phyloP scores from a whole-genome alignment of 2,329 filamentous ascomycete genomes.

The Phialophora macrospora region DNA sequence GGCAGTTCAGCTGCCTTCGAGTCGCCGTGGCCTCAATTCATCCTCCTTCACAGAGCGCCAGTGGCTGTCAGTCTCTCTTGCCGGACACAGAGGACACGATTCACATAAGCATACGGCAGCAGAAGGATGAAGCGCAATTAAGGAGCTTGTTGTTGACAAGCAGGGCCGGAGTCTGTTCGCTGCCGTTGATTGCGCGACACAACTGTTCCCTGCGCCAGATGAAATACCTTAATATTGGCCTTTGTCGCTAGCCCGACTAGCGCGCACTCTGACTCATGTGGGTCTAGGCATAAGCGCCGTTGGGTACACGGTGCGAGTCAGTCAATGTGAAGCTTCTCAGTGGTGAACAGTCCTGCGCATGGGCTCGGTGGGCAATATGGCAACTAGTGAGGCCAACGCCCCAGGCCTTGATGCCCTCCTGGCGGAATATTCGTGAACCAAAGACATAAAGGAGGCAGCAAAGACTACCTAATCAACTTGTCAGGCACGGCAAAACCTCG shows the following conservation, averaged over 20 bases:
- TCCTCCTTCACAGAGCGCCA: conserved; percentile 10
- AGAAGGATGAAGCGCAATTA: neutral
- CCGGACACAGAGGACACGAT: neutral
- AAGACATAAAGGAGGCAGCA: neutral
- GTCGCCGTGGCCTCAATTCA: conserved; percentile 19
- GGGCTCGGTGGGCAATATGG: neutral
- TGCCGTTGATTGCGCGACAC: neutral
- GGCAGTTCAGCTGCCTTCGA: conserved; percentile 7
- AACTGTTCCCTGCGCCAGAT: neutral
- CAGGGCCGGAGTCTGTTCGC: neutral
- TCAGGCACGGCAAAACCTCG: neutral
- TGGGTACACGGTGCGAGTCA: neutral
- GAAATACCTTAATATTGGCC: neutral
- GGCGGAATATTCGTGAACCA: neutral
- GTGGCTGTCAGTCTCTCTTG: conserved; percentile 4
- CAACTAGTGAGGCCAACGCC: neutral
- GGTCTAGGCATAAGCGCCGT: neutral
- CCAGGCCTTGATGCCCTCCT: neutral
- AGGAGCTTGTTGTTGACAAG: neutral
- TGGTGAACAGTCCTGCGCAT: neutral
- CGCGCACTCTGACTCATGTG: neutral
- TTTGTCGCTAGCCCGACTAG: neutral
- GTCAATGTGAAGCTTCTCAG: neutral
- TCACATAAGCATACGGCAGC: neutral
- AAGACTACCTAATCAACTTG: neutral